Evolutionary conservation across 768 basidiomycete species (phyloP).

Genomic region (Trametes sanguinea): DNA sequence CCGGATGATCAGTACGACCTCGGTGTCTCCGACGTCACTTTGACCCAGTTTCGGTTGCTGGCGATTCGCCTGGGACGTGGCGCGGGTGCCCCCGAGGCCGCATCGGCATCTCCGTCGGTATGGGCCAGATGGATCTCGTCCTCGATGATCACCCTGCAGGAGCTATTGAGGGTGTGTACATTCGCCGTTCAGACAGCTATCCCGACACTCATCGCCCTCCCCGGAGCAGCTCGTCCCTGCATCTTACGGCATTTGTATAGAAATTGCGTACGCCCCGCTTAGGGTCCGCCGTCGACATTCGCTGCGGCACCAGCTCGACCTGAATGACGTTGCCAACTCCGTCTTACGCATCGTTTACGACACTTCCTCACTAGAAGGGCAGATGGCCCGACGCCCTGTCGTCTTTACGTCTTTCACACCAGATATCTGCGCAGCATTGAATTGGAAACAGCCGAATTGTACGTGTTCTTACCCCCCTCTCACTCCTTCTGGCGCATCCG

Average conservation of each 20-base stretch:
- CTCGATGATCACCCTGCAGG: slow-evolving; percentile 72
- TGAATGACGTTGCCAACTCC: slow-evolving; percentile 83
- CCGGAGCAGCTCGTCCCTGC: slow-evolving; percentile 43
- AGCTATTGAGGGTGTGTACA: slow-evolving; percentile 67
- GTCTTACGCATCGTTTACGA: slow-evolving; percentile 84
- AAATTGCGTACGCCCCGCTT: slow-evolving; percentile 74
- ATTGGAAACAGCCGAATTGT: slow-evolving; percentile 99
- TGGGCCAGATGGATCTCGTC: slow-evolving; percentile 50
- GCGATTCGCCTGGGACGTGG: slow-evolving; percentile 54
- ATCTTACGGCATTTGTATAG: slow-evolving; percentile 75
- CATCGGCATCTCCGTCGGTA: slow-evolving; percentile 36
- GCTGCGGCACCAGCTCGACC: slow-evolving; percentile 57
- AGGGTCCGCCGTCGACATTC: slow-evolving; percentile 44
- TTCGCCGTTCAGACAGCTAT: slow-evolving; percentile 10
- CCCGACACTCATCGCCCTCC: not conserved
- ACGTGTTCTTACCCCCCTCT: slow-evolving; percentile 34
- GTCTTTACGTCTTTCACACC: slow-evolving; percentile 94
- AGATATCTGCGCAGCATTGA: slow-evolving; percentile 84
- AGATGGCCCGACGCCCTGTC: slow-evolving; percentile 67
- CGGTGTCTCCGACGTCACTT: slow-evolving; percentile 81
- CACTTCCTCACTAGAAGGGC: slow-evolving; percentile 53
- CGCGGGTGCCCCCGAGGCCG: slow-evolving; percentile 25
- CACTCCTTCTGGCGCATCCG: not conserved
- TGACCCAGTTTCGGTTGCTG: slow-evolving; percentile 74
- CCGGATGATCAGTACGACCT: slow-evolving; percentile 75